A percentile compares a stretch with the other conserved stretches of the same genome.
phyloP scores from a whole-genome alignment of 306 rosid genomes.

The Hippophae gyantsensis region DNA sequence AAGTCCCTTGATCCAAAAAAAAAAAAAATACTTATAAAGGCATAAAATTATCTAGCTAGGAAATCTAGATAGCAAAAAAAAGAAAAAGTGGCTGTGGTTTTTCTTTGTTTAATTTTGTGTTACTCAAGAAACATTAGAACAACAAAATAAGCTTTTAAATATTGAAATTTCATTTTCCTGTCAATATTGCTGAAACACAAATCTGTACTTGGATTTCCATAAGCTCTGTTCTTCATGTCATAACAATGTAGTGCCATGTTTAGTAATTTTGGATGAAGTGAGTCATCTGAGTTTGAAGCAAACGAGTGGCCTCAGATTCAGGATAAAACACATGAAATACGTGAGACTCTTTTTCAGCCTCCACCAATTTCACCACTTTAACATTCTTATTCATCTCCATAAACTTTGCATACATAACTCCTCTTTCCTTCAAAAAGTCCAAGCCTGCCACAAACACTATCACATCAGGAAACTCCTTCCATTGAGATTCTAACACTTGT shows the following conservation, averaged over 20 bases:
- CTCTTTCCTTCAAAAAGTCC: constrained; percentile 74
- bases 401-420: constrained; percentile 60
- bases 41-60: too few species aligned
- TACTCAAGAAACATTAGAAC: too few species aligned
- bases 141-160: too few species aligned
- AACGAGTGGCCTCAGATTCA: constrained; percentile 45
- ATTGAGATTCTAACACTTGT: constrained; percentile 18
- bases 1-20: too few species aligned
- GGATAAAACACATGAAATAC: constrained; percentile 48
- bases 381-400: constrained; percentile 36
- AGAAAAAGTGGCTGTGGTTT: too few species aligned
- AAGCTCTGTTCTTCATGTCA: too few species aligned
- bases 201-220: too few species aligned
- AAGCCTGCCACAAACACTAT: constrained; percentile 64
- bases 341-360: constrained; percentile 44
- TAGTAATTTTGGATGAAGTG: constrained; percentile 39
- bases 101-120: too few species aligned
- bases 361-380: constrained; percentile 44
- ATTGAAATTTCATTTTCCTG: too few species aligned
- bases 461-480: constrained; percentile 48
- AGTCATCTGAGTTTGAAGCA: constrained; percentile 55
- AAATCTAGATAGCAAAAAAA: too few species aligned
- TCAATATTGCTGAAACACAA: too few species aligned
- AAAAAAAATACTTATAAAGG: too few species aligned
- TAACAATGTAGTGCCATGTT: neutral